Base-by-base conservation (phyloP, 2,329 filamentous ascomycete species). In the Dactylella cylindrospora region DNA sequence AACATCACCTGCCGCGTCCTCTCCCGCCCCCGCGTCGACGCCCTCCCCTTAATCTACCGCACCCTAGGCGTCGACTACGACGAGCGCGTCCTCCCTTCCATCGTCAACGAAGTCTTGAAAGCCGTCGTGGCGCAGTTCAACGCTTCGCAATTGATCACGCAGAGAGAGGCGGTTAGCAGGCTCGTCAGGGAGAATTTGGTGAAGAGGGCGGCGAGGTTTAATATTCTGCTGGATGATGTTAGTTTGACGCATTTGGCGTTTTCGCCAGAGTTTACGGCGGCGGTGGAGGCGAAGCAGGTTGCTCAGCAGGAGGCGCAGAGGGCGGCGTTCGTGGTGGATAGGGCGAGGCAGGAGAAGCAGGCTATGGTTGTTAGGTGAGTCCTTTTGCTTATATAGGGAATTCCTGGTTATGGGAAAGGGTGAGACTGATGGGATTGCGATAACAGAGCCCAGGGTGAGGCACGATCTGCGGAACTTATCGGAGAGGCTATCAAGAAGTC, bases 1-100 rank as follows among this genome's bases (percentile, higher is more conserved):
- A 98, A 98, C 82, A 97, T 98, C 73, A 98, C 91, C 72, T 98
- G 93, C 76, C 91, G 93, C 88, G 93, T 98, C 59, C 87, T 98
- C 47, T 96, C 91, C 59, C 81, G 90, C 70, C 93, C 93, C 53
- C 84, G 90, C 57, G 78, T 98, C 71, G 84, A 88, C 67, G 87
- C 90, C 25, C 83, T 98, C 33, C 93, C 93, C 13, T 89, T 95
- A 76, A 98, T 98, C 71, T 98, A 97, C 80, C 82, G 93, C 67
- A 98, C 93, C 1, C 81, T 98, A 28, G 93, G 93, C 50, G 85
- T 84, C 53, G 93, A 98, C 76, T 98, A 97, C 73, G 93, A 98
- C 71, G 93, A 98, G 82, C 81, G 93, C 64, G 90, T 98, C 33
- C 79, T 98, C 66, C 93, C 93, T 5, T 96, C 90, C 9, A 98